Evolutionary conservation across 1,139 yeast genomes (phyloP).

Genomic region (Geotrichum cucujoidarum): DNA sequence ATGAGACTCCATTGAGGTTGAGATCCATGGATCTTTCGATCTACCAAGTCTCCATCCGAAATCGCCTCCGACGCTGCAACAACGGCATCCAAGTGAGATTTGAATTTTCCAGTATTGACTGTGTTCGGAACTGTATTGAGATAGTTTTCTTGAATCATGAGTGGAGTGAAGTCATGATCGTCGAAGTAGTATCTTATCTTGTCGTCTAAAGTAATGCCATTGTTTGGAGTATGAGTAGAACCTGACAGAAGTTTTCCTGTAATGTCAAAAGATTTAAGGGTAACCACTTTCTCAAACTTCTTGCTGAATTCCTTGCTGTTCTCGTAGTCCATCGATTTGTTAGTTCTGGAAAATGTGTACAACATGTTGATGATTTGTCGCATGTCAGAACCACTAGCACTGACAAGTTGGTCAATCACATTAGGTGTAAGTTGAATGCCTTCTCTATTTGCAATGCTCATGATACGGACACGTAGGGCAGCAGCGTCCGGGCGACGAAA

Average conservation of each 20-base stretch:
- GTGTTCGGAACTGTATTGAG: slow-evolving; percentile 53
- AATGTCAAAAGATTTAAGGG: slow-evolving; percentile 92
- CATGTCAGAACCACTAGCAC: slow-evolving; percentile 83
- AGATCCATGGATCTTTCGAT: slow-evolving; percentile 74
- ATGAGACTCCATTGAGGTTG: slow-evolving; percentile 95
- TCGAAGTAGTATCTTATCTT: slow-evolving; percentile 87
- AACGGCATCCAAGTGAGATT: slow-evolving; percentile 55
- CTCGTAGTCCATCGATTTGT: slow-evolving; percentile 59
- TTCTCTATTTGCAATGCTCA: slow-evolving; percentile 89
- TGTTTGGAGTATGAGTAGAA: slow-evolving; percentile 51
- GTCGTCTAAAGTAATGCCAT: slow-evolving; percentile 60
- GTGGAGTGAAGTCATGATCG: slow-evolving; percentile 90
- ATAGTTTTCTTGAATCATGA: slow-evolving; percentile 96
- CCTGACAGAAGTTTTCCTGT: slow-evolving; percentile 65
- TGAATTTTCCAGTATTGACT: slow-evolving; percentile 17
- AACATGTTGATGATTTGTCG: slow-evolving; percentile 89
- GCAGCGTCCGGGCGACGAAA: slow-evolving; percentile 85
- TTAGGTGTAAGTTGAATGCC: slow-evolving; percentile 73
- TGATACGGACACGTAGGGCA: slow-evolving; percentile 74
- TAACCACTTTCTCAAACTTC: slow-evolving; percentile 83
- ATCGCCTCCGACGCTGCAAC: slow-evolving; percentile 83
- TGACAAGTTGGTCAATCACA: slow-evolving; percentile 77
- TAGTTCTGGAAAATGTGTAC: slow-evolving; percentile 69
- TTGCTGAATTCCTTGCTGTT: slow-evolving; percentile 49
- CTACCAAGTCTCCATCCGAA: slow-evolving; percentile 75